Evolutionary conservation across 1,284 basidiomycete genomes (phyloP).

Genomic region (Xerocomus amazonicus): DNA sequence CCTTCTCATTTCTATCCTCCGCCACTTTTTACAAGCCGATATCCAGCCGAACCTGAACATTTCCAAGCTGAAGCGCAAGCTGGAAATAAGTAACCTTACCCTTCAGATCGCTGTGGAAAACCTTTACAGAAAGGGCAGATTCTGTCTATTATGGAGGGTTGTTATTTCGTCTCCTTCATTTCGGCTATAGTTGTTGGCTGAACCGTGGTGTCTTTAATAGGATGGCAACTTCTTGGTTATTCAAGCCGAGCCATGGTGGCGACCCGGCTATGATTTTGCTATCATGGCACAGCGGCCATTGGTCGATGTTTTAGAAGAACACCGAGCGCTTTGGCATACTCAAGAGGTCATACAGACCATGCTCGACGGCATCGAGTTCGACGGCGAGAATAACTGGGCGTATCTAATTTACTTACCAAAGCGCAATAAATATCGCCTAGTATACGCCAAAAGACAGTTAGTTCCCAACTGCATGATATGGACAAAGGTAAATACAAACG

Average conservation of each 20-base stretch:
- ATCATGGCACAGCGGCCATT: not conserved
- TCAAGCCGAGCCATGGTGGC: slow-evolving; percentile 36
- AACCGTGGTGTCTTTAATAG: slow-evolving; percentile 12
- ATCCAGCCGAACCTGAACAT: slow-evolving; percentile 19
- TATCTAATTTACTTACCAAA: slow-evolving; percentile 34
- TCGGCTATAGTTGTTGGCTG: slow-evolving; percentile 3
- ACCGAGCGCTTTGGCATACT: slow-evolving; percentile 23
- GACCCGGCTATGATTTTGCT: slow-evolving; percentile 9
- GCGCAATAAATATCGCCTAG: slow-evolving; percentile 33
- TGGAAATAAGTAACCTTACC: slow-evolving; percentile 26
- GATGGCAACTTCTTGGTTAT: slow-evolving; percentile 38
- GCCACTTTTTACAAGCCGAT: slow-evolving; percentile 2
- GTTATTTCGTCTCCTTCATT: not conserved
- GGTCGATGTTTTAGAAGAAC: slow-evolving; percentile 13
- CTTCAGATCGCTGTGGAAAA: slow-evolving; percentile 16
- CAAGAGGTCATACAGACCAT: slow-evolving; percentile 37
- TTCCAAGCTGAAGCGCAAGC: slow-evolving; percentile 23
- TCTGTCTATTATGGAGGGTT: slow-evolving; percentile 33
- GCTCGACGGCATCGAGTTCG: slow-evolving; percentile 39
- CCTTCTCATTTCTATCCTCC: slow-evolving; percentile 6
- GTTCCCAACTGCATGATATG: slow-evolving; percentile 38
- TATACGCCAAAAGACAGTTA: slow-evolving; percentile 31
- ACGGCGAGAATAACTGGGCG: slow-evolving; percentile 42
- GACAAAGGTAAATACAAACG: slow-evolving; percentile 26
- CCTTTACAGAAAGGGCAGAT: slow-evolving; percentile 13